Evolutionary conservation across 345 rosid genomes (phyloP), one percentile per base, ranked within the genome.

Genomic region (Populus davidiana): DNA sequence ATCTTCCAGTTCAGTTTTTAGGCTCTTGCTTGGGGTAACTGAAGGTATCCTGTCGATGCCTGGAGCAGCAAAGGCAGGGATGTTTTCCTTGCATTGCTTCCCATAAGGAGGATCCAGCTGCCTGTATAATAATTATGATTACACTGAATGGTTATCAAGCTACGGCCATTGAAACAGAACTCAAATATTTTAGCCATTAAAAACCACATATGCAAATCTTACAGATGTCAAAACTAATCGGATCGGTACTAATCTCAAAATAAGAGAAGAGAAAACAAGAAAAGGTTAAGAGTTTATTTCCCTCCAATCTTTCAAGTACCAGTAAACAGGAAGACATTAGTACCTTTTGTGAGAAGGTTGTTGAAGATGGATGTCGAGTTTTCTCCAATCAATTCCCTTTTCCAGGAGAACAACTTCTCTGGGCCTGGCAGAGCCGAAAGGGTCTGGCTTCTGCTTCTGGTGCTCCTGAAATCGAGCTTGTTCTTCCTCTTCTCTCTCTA

Each of bases 361-460:
- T 41, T 80, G 77, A 5, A 71, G 67, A 67, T 71, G 66, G 71
- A 36, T 33, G 21, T 76, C 75, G 6, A 79, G 54, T 67, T 75
- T 50, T 77, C 66, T 74, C 81, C 81, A 81, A 27, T 79, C 76
- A n/a, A 73, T 76, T 47, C 81, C 78, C 76, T 66, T 81, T 33
- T 78, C 82, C 13, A 71, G 77, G 25, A 84, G 81, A 77, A 77
- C 77, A 35, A 76, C 62, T 31, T 81, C 84, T 70, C 82, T 78
- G 14, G 86, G 84, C 61, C 82, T 69, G 12, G 84, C 84, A 31
- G 76, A 81, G 35, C 81, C 86, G 27, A 83, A 84, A 14, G 81
- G 84, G 72, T 81, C 66, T 56, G 78, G 77, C 43, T 81, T 84
- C 74, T 47, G 78, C 73, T 69, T 41, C 21, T 66, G 73, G 16